Conservation (phyloP, 1,139 yeast species). For the Suhomyces kunorum region DNA sequence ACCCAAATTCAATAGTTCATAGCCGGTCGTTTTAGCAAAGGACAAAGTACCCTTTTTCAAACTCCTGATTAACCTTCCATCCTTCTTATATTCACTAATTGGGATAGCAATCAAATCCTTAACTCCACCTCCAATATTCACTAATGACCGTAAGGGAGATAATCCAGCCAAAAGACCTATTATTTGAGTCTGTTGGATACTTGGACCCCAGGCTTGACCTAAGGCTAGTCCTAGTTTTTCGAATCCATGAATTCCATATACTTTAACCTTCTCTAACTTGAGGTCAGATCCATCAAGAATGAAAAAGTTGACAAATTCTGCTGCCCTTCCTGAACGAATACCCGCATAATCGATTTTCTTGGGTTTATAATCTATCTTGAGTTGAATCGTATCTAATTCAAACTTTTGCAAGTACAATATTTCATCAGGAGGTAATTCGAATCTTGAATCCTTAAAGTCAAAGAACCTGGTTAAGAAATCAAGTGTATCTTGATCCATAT, state of each 20-base stretch:
- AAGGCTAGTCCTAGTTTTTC: slow-evolving; percentile 56
- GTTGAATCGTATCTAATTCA: slow-evolving; percentile 57
- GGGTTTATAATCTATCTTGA: slow-evolving; percentile 89
- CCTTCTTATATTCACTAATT: slow-evolving; percentile 68
- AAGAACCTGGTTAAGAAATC: slow-evolving; percentile 80
- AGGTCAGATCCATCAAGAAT: slow-evolving; percentile 83
- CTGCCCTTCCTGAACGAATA: slow-evolving; percentile 78
- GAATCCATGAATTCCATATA: slow-evolving; percentile 80
- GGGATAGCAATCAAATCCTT: slow-evolving; percentile 75
- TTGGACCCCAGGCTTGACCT: slow-evolving; percentile 80
- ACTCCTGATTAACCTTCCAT: slow-evolving; percentile 69
- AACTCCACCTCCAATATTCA: slow-evolving; percentile 77
- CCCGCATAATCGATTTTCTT: slow-evolving; percentile 84
- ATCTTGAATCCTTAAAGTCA: slow-evolving; percentile 75
- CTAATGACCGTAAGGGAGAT: slow-evolving; percentile 76
- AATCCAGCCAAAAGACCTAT: slow-evolving; percentile 76
- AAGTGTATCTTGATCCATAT: slow-evolving; percentile 90
- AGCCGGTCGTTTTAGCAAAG: slow-evolving; percentile 80
- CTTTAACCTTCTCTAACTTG: slow-evolving; percentile 56
- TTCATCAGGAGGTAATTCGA: slow-evolving; percentile 60
- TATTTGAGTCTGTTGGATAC: slow-evolving; percentile 75
- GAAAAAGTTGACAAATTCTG: slow-evolving; percentile 86
- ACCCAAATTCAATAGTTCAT: slow-evolving; percentile 78
- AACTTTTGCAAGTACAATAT: slow-evolving; percentile 69
- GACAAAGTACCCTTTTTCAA: slow-evolving; percentile 73